Base-by-base conservation (phyloP, 345 rosid species). In the Salix viminalis region DNA sequence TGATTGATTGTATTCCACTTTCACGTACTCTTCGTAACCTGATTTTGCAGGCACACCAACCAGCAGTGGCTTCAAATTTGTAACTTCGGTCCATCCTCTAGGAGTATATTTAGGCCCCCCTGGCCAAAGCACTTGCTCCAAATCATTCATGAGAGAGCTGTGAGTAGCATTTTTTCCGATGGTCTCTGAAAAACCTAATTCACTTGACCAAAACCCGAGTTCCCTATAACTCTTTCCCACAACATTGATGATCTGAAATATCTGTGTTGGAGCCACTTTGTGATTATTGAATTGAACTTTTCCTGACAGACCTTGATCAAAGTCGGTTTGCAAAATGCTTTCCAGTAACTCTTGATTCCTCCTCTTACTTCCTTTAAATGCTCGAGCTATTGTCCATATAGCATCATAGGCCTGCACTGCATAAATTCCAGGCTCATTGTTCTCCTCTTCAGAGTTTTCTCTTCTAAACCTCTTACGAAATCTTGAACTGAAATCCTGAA, bases 321-420 rank as follows among this genome's bases (percentile, higher is more conserved):
- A 81, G 16, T 76, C 30, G 18, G 23, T 73, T 8, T 0, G 54
- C 39, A 67, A 70, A 65, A 79, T 48, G 1, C 26, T 50, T 7
- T 76, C 18, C 16, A 78, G 4, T 10, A 81, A 32, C 2, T 62
- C 21, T 58, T 64, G 11, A 24, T 65, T 41, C 4, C 30, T 32
- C 1, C 23, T 4, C 3, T 41, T 65, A 14, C 72, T 68, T 76
- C 58, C 41, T 14, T 39, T 62, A 61, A 76, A 73, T 15, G 83
- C 83, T 2, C 13, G 9, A 61, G 75, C 75, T 12, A 82, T 19
- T 15, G 72, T 50, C 74, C 72, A 23, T 1, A 68, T 18, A 14
- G 79, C 77, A 76, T 79, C 84, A 72, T 79, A 81, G 5, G 81
- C 85, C 72, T 68, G 70, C 36, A 74, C 28, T 5, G 83, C 85